Base-by-base conservation (phyloP, 192 early-diverging fungal species). In the Entomortierella lignicola region DNA sequence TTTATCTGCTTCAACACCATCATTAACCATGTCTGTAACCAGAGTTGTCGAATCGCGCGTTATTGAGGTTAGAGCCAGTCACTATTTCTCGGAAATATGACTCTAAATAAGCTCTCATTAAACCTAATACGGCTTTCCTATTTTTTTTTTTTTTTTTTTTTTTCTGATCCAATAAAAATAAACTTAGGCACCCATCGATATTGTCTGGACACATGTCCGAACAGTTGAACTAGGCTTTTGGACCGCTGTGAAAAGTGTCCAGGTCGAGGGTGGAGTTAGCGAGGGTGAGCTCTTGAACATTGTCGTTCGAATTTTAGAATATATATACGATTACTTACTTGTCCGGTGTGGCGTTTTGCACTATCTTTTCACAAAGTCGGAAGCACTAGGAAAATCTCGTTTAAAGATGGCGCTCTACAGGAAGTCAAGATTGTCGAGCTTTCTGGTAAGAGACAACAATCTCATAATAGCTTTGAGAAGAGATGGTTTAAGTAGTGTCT, bases 391-490 rank as follows among this genome's bases (percentile, higher is more conserved):
- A 84, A 63, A 20, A 83, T 86, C 51, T 81, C 71, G 6, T 89
- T 86, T 60, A 81, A 73, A 51, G 88, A 89, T 43, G 86, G 86
- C 44, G 84, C 88, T 26, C 77, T 86, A 18, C 88, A 89, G 71
- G 81, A 82, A 69, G 82, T 85, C 73, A 84, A 84, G 30, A 65
- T 89, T 51, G 71, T 86, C 7, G 88, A 87, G 71, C 71, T 86
- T 39, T 87, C 86, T 44, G 81, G 81, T 82, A 77, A 23, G 32
- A 8, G 1, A 29, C 15, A 25, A 55, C 48, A 50, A 20, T 37
- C n/a, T n/a, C n/a, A n/a, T n/a, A n/a, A 47, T 23, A 23, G 42
- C 12, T n/a, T 25, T 18, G n/a, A 25, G 30, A 60, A 60, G 43
- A 43, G n/a, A 26, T 43, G 7, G 6, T 13, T 15, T 41, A 43